Conservation (phyloP, 345 rosid genomes). For the Eucalyptus polyanthemos region DNA sequence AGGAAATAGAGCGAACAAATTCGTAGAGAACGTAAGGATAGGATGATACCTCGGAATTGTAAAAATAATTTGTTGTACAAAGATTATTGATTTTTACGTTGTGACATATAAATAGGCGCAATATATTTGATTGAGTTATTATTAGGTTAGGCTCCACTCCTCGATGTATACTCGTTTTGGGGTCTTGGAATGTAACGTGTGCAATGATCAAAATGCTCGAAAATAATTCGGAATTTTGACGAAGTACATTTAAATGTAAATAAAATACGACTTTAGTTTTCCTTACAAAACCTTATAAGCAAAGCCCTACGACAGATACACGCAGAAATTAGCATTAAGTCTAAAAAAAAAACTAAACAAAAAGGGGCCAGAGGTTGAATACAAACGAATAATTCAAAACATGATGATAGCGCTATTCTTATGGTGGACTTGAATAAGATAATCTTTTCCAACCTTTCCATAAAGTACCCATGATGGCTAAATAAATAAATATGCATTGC, state of each 20-base stretch:
- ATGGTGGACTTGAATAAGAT: background rate
- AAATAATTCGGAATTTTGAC: background rate
- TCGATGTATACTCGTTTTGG: background rate
- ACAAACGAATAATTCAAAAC: background rate
- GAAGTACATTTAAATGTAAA: background rate
- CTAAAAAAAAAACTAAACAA: background rate
- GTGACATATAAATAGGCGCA: background rate
- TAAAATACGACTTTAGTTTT: background rate
- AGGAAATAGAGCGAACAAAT: background rate
- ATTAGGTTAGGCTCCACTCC: background rate
- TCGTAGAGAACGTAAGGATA: background rate
- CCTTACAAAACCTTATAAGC: background rate
- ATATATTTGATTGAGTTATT: background rate
- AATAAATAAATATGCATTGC: background rate
- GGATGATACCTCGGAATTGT: background rate
- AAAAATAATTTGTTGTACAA: accelerated
- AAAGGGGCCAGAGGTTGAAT: background rate
- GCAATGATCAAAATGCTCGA: background rate
- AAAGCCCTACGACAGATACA: accelerated
- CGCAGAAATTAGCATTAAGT: background rate
- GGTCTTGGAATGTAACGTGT: background rate
- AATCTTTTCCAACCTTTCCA: background rate
- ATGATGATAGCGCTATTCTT: background rate
- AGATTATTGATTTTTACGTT: background rate
- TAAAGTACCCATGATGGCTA: background rate